These are phyloP conservation scores for Candida silvatica DNA, from an alignment of 805 yeast genomes.

Conservation along the genomic window DNA sequence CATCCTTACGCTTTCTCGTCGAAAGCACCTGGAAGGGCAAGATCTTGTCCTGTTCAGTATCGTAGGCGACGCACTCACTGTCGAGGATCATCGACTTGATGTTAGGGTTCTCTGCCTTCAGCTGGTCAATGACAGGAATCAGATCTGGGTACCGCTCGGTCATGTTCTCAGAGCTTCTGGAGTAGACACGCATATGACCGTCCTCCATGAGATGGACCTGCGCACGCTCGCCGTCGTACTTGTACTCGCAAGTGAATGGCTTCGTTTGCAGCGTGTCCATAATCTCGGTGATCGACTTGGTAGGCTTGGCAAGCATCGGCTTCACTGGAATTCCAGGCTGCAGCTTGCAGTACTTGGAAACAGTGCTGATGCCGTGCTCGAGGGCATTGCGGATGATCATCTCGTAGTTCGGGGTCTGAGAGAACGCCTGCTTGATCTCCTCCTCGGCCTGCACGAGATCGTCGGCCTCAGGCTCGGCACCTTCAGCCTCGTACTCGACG, in stretches of 20 bases:
- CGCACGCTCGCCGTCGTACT: constrained; percentile 97
- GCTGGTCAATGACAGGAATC: constrained; percentile 52
- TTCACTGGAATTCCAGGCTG: constrained; percentile 92
- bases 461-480: constrained; percentile 28
- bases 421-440: constrained; percentile 73
- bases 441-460: constrained; percentile 61
- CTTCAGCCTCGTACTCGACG: constrained; percentile 45
- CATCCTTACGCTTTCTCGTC: constrained; percentile 92
- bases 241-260: constrained; percentile 90
- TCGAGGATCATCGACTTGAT: constrained; percentile 69
- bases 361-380: constrained; percentile 55
- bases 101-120: constrained; percentile 18
- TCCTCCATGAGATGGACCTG: constrained; percentile 71
- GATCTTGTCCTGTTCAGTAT: constrained; percentile 63
- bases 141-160: constrained; percentile 92
- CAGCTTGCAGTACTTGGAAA: constrained; percentile 61
- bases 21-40: constrained; percentile 90
- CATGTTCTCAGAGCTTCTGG: constrained; percentile 96
- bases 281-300: constrained; percentile 87
- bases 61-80: constrained; percentile 99
- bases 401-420: constrained; percentile 87
- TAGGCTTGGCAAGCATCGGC: constrained; percentile 98
- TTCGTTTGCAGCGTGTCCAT: constrained; percentile 81
- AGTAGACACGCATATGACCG: constrained; percentile 70
- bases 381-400: constrained; percentile 59